phyloP scores from a whole-genome alignment of 257 asterid genomes.

The Solanum chiquidenum region DNA sequence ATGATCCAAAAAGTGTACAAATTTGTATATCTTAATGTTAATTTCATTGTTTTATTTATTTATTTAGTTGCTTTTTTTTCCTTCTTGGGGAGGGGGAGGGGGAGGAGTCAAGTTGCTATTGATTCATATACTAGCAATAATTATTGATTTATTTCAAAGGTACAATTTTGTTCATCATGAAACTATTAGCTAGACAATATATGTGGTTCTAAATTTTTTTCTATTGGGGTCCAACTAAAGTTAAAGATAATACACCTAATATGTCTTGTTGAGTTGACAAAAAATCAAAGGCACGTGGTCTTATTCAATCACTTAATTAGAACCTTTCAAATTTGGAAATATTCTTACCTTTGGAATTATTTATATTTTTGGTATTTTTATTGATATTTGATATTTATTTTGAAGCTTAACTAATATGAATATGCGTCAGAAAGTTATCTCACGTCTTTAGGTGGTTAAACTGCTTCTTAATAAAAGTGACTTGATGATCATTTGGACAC shows the following conservation, averaged over 20 bases:
- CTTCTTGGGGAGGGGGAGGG: background rate
- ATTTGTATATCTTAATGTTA: background rate
- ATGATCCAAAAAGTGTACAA: background rate
- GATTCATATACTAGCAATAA: background rate
- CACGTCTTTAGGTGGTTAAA: no score
- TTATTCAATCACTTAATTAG: background rate
- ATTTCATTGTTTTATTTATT: background rate
- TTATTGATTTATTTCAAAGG: background rate
- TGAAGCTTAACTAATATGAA: no score
- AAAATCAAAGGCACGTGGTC: background rate
- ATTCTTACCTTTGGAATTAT: background rate
- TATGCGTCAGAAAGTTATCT: fast-evolving
- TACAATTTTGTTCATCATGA: background rate
- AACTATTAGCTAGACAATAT: background rate
- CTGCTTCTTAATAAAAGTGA: no score
- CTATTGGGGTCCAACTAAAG: background rate
- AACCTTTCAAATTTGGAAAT: background rate
- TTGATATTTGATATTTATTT: no score
- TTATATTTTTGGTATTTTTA: no score
- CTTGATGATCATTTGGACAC: background rate
- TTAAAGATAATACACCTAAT: background rate
- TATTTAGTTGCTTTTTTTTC: background rate
- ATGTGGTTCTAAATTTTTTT: background rate
- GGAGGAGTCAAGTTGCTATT: background rate
- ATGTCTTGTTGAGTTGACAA: background rate